phyloP scores from a whole-genome alignment of 495 filamentous ascomycete genomes.

The Cudoniella acicularis region DNA sequence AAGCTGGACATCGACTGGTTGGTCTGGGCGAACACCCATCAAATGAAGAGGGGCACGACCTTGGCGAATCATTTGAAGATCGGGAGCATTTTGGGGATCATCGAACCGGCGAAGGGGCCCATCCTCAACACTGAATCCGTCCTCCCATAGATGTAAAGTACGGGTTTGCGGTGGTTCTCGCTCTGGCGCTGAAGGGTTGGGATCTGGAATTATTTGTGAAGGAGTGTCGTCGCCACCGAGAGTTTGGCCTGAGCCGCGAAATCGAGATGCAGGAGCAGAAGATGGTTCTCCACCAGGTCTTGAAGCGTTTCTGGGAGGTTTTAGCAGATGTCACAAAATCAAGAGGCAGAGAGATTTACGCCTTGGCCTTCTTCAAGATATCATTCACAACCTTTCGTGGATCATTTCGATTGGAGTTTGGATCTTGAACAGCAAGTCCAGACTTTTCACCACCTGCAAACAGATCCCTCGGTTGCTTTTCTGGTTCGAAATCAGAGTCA shows the following conservation, averaged over 20 bases:
- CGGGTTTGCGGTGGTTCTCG: conserved; percentile 39
- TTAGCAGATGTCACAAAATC: conserved; percentile 4
- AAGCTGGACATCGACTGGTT: conserved; percentile 87
- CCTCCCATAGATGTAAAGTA: conserved; percentile 83
- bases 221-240: conserved; percentile 87
- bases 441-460: conserved; percentile 98
- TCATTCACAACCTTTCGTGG: conserved; percentile 66
- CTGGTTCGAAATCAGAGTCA: conserved; percentile 57
- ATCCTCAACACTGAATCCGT: conserved; percentile 95
- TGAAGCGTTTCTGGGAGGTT: conserved; percentile 47
- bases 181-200: conserved; percentile 42
- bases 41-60: conserved; percentile 85
- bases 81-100: conserved; percentile 78
- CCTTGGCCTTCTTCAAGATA: conserved; percentile 77
- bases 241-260: conserved; percentile 79
- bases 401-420: conserved; percentile 49
- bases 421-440: conserved; percentile 91
- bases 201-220: conserved; percentile 66
- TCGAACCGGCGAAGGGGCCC: conserved; percentile 86
- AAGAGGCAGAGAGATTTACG: conserved; percentile 44
- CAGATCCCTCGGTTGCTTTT: conserved; percentile 67
- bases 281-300: conserved; percentile 51
- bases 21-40: conserved; percentile 80
- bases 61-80: conserved; percentile 77
- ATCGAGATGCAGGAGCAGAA: conserved; percentile 54